A percentile compares a stretch with the other conserved stretches of the same genome.
phyloP scores from a whole-genome alignment of 2,329 filamentous ascomycete species.

The Niveomyces coronatus region DNA sequence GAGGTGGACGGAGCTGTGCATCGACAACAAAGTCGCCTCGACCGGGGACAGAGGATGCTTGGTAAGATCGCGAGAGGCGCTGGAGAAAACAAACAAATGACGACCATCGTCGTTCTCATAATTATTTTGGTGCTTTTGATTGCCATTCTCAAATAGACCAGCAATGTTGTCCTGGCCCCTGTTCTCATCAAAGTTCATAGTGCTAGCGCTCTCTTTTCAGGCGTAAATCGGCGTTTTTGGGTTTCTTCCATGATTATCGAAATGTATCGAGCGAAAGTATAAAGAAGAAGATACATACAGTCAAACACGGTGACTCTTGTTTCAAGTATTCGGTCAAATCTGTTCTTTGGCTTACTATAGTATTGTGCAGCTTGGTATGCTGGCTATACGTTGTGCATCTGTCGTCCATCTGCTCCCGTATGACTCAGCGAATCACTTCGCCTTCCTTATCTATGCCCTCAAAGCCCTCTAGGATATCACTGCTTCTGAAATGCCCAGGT shows the following conservation, averaged over 20 bases:
- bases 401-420: not conserved
- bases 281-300: no score
- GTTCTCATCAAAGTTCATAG: not conserved
- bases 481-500: constrained; percentile 62
- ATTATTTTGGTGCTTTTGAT: constrained; percentile 75
- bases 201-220: not conserved
- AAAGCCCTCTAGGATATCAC: constrained; percentile 72
- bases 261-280: no score
- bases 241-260: no score
- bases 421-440: constrained; percentile 55
- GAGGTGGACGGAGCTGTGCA: constrained; percentile 79
- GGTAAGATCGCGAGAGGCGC: constrained; percentile 63
- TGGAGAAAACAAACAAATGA: constrained; percentile 80
- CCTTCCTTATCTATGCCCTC: constrained; percentile 70
- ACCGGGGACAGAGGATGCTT: constrained; percentile 63
- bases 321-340: no score
- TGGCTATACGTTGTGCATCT: no score
- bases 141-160: constrained; percentile 59
- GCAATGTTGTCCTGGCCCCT: not conserved
- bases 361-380: no score
- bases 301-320: no score
- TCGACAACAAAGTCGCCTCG: constrained; percentile 65
- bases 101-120: constrained; percentile 70
- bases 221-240: constrained; percentile 1
- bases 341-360: no score